These are phyloP conservation scores for grape (Vitis vinifera) DNA, from an alignment of 164 flowering plant species.

Conservation along the genomic window DNA sequence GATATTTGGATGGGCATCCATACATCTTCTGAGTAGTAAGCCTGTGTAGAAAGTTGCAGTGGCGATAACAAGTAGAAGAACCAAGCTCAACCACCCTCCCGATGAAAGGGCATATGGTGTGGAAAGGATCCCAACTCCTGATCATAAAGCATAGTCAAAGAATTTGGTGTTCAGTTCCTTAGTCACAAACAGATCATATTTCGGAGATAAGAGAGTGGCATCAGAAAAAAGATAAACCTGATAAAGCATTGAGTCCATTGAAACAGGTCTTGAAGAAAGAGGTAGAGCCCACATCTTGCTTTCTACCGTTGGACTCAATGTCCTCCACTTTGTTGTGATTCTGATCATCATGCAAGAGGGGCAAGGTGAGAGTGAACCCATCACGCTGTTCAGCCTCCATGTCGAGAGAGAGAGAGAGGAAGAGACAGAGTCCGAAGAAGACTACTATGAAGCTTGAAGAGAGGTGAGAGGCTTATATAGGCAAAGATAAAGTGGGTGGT, in stretches of 20 bases:
- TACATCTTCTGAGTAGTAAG: constrained; percentile 11
- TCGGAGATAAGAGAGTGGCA: neutral
- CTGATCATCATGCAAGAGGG: neutral
- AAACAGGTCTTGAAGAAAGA: no score
- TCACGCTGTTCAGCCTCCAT: no score
- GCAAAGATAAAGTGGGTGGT: no score
- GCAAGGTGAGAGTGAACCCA: neutral
- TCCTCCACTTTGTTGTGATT: no score
- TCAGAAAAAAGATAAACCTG: constrained; percentile 18
- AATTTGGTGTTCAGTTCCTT: no score
- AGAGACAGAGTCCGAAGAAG: no score
- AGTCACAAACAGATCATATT: no score
- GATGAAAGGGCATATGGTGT: constrained; percentile 12
- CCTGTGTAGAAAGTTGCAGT: constrained; percentile 11
- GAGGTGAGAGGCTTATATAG: no score
- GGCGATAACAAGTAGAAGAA: constrained; percentile 9
- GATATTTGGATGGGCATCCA: constrained; percentile 11
- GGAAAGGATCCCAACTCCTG: constrained; percentile 16
- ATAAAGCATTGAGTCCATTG: constrained; percentile 1
- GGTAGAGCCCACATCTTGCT: no score
- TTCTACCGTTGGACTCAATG: no score
- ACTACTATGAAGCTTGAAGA: neutral
- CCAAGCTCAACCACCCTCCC: neutral
- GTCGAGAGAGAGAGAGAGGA: no score
- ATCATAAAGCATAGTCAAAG: no score